Conservation (phyloP, 1,139 yeast species). For the Kazachstania sp. region DNA sequence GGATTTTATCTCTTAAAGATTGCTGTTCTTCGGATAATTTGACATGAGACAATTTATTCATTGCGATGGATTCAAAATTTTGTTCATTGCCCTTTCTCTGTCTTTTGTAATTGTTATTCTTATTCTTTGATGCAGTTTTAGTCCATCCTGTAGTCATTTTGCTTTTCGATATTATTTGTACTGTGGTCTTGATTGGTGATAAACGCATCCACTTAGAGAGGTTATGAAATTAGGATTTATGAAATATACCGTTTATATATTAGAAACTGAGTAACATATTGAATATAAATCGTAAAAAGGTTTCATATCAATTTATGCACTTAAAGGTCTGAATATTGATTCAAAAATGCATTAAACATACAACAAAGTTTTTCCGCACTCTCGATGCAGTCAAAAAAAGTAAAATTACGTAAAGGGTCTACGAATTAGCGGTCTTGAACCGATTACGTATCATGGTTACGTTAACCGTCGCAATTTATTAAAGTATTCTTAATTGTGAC, state of each 20-base stretch:
- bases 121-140: not conserved
- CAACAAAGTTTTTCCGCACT: not conserved
- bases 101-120: not conserved
- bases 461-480: too few species aligned
- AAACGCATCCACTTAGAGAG: too few species aligned
- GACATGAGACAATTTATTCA: constrained; percentile 31
- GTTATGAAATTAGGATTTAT: too few species aligned
- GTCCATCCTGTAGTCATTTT: not conserved
- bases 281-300: too few species aligned
- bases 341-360: too few species aligned
- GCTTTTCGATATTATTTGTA: not conserved
- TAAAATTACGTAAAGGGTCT: not conserved
- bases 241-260: too few species aligned
- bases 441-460: too few species aligned
- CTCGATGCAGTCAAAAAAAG: not conserved
- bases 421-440: too few species aligned
- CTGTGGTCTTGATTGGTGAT: too few species aligned
- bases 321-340: too few species aligned
- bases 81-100: constrained; percentile 8
- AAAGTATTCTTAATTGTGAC: too few species aligned
- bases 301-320: too few species aligned
- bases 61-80: constrained; percentile 20
- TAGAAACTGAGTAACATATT: not conserved
- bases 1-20: constrained; percentile 22
- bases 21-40: constrained; percentile 33